Conservation (phyloP, 192 early-diverging fungal species). For the Coemansia sp. region DNA sequence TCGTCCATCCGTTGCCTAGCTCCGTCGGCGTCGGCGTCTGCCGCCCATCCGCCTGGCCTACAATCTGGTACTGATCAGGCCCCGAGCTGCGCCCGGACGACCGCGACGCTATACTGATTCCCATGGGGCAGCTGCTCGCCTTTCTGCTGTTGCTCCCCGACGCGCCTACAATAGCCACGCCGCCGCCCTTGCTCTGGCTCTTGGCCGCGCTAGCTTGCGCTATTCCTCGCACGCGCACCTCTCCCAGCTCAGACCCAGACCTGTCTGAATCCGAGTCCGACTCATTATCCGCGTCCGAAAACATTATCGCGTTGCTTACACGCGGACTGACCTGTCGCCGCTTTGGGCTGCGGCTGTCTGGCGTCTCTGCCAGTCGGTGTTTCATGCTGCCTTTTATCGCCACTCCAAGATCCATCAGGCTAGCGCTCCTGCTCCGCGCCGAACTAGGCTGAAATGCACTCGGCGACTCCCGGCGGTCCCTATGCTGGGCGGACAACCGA, state of each 20-base stretch:
- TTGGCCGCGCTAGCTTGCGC: neutral
- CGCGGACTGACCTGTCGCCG: conserved; percentile 20
- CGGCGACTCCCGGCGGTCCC: neutral
- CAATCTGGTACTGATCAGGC: neutral
- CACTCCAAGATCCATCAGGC: neutral
- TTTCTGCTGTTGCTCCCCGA: neutral
- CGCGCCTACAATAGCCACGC: neutral
- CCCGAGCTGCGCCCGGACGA: neutral
- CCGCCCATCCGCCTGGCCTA: neutral
- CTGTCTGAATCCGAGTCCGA: conserved; percentile 11
- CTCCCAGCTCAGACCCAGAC: conserved; percentile 4
- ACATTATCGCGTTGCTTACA: conserved; percentile 8
- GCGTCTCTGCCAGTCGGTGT: conserved; percentile 11
- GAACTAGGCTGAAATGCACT: neutral
- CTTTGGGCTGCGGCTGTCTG: neutral
- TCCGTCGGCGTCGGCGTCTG: neutral
- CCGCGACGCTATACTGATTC: neutral
- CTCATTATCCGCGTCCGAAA: conserved; percentile 12
- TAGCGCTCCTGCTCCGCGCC: neutral
- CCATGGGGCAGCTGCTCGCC: neutral
- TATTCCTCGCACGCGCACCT: neutral
- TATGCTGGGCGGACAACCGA: neutral
- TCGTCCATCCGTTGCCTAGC: conserved; percentile 1
- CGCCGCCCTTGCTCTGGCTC: neutral
- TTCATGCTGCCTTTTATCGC: conserved; percentile 37